Evolutionary conservation across 2,329 filamentous ascomycete genomes (phyloP), one percentile per base, ranked within the genome.

Genomic region (Aspergillus fischeri): DNA sequence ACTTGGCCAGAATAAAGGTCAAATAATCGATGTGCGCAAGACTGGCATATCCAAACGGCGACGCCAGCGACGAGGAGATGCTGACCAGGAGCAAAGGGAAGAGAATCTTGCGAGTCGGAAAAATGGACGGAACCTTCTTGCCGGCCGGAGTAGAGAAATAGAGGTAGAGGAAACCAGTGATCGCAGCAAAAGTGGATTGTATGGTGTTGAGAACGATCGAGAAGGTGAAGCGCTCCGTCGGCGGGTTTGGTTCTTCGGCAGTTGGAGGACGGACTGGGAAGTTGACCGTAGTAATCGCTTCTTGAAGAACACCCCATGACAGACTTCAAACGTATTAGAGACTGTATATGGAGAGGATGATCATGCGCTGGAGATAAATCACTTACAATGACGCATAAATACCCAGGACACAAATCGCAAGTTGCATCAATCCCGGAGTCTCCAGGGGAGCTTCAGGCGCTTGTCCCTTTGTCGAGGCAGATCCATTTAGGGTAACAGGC

Each of bases 11-110:
- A 65, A 97, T 90, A 77, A 96, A 97, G 29, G 94, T 97, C 70
- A 97, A 91, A 77, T 97, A 97, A 83, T 97, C 94, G 76, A 97
- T 92, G 74, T 97, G 92, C 41, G 89, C 87, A 52, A 97, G 86
- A 58, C 87, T 89, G 51, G 94, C 92, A 77, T 97, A 97, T 65
- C 93, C 94, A 70, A 97, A 97, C 2, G 93, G 93, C n/a, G 89
- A 92, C 42, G 93, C 92, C 53, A 97, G 88, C 3, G 91, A 92
- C 67, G 86, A 89, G 4, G 92, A 96, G 55, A 97, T 76, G 64
- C 92, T 91, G 58, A 99, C 91, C 57, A 97, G 85, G 59, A 91
- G 75, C 49, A 99, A 83, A 5, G 93, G 92, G 42, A 83, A 77
- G 56, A 97, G 77, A 69, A 97, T 96, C 54, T 81, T 78, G 58